Base-by-base conservation (phyloP, 176 grass and related monocot species). In the Hordeum marinum region DNA sequence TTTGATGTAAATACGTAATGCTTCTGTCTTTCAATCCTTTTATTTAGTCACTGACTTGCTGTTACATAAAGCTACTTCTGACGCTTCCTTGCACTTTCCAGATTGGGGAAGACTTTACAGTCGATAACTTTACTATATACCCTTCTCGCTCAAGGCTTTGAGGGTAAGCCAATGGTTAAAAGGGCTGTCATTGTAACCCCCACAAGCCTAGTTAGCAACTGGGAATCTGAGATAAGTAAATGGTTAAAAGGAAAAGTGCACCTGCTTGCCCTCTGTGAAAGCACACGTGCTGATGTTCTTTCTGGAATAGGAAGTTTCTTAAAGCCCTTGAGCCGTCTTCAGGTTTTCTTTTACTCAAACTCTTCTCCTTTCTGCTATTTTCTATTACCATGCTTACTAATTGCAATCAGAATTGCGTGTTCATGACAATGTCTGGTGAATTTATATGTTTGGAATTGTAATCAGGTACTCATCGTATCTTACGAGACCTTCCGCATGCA, bases 401-500 rank as follows among this genome's bases (percentile, higher is more conserved):
- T 80, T 75, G 64, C 78, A 77, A 88, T 76, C 18, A 32, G 20
- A 84, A 68, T 15, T 68, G 18, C 31, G 78, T 76, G 40, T 82
- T 80, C 15, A 68, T 76, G 77, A 58, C 21, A 85, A 85, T 66
- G 8, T 68, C 12, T 69, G 17, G 12, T 80, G 17, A 88, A 26
- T 78, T 34, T 68, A 75, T 58, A 70, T 68, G 64, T 85, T 77
- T 61, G 88, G 72, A 84, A 86, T 83, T 32, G 13, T 52, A 72
- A 90, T 77, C 88, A 96, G 96, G 93, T 98, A 20, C 92, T 98
- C 66, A 98, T 98, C 46, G 63, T 98, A 85, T 98, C 96, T 86
- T 98, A 98, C 37, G 96, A 98, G 81, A 98, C 93, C 24, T 98
- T 98, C 87, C 86, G 93, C 41, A 98, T 98, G 89, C 96, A 98